Evolutionary conservation across 208 protist species (phyloP).

Genomic region (Histomonas meleagridis): DNA sequence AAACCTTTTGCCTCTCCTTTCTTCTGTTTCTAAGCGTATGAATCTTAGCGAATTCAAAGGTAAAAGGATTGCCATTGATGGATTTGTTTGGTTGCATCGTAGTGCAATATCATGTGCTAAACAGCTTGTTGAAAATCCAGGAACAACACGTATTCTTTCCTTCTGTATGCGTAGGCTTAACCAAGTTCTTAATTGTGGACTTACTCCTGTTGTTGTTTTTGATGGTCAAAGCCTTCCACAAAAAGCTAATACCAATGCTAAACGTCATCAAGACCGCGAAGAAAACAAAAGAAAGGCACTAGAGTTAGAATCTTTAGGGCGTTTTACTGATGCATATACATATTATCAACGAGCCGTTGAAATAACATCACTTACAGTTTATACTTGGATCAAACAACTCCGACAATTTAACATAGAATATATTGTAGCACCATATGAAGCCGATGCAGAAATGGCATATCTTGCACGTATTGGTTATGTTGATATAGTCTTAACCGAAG

Average conservation of each 20-base stretch:
- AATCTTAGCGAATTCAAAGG: conserved; percentile 53
- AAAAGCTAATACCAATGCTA: neutral
- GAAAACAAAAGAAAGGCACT: neutral
- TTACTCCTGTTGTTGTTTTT: conserved; percentile 20
- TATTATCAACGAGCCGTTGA: conserved; percentile 23
- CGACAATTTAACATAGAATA: neutral
- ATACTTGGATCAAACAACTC: conserved; percentile 1
- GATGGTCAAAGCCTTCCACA: neutral
- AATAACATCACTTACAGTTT: conserved; percentile 23
- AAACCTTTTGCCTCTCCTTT: neutral
- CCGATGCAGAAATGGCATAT: conserved; percentile 36
- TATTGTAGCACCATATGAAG: conserved; percentile 39
- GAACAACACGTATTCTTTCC: conserved; percentile 47
- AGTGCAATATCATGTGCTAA: conserved; percentile 58
- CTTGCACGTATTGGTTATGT: neutral
- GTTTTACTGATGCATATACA: neutral
- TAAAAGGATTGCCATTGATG: conserved; percentile 64
- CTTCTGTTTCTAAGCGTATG: neutral
- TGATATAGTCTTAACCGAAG: conserved; percentile 31
- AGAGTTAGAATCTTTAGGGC: neutral
- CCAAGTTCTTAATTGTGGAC: neutral
- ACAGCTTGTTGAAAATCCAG: conserved; percentile 53
- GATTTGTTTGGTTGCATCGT: conserved; percentile 65
- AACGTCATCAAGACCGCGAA: neutral
- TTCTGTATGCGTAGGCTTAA: conserved; percentile 48